These are phyloP conservation scores for Irpex sp. DNA, from an alignment of 1,284 basidiomycete genomes.

Conservation along the genomic window DNA sequence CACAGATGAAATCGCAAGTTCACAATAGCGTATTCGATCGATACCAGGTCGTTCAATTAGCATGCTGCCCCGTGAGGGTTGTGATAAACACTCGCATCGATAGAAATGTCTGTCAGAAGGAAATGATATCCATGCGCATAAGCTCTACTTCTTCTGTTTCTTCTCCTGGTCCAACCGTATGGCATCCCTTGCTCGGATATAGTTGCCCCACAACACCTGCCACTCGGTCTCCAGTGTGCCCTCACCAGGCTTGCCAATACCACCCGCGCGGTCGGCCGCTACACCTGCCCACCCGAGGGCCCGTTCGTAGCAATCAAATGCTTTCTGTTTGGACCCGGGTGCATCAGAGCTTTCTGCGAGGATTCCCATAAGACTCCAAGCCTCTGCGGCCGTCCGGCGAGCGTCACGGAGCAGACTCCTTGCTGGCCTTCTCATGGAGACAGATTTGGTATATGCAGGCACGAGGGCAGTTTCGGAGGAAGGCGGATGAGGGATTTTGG, in stretches of 20 bases:
- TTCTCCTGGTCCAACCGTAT: constrained; percentile 8
- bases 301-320: constrained; percentile 54
- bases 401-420: constrained; percentile 62
- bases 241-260: constrained; percentile 41
- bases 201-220: constrained; percentile 47
- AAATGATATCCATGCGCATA: neutral
- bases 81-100: neutral
- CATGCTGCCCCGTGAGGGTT: too few species aligned
- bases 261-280: constrained; percentile 30
- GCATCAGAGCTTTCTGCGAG: constrained; percentile 39
- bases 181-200: constrained; percentile 37
- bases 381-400: constrained; percentile 63
- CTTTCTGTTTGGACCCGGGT: constrained; percentile 31
- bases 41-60: too few species aligned
- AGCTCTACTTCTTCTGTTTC: neutral
- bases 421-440: constrained; percentile 54
- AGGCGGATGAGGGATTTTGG: constrained; percentile 38
- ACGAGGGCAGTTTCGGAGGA: constrained; percentile 42
- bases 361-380: constrained; percentile 59
- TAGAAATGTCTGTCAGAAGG: neutral
- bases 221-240: constrained; percentile 56
- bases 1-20: too few species aligned
- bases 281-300: constrained; percentile 64
- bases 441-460: constrained; percentile 41
- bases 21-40: too few species aligned